Base-by-base conservation (phyloP, 257 asterid genomes). In the Fraxinus americana region DNA sequence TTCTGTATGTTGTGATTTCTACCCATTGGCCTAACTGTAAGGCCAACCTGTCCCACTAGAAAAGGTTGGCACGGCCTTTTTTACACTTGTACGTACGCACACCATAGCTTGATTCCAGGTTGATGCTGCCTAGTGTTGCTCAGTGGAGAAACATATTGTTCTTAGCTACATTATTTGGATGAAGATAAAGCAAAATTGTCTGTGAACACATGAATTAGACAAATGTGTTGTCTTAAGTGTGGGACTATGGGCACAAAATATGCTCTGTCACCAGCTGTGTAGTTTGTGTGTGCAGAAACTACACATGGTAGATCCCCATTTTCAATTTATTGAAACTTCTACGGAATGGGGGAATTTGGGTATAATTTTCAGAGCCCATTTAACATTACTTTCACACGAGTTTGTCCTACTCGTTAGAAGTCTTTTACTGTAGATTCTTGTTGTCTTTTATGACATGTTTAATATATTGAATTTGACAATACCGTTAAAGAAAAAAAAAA, bases 221-320 rank as follows among this genome's bases (percentile, higher is more conserved):
- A 43, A 36, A 16, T 17, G 12, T 68, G 74, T 74, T 63, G 23
- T 81, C 72, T 45, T 19, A 19, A 32, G 29, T 25, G 68, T 63
- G 34, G 68, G 68, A 23, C 68, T 10, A 11, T 41, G 48, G 50
- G 16, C 50, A 41, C 16, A 11, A 41, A 41, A 41, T 10, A 16
- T 41, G 50, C 50, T 41, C 13, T 43, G 74, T 73, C 71, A 74
- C 70, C 67, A 63, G 76, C 71, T 63, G 54, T 75, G 70, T 35
- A 17, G n/a, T 29, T 59, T 23, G 50, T 41, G 1, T 11, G 43
- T 0, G 30, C 32, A 70, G 43, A 70, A 23, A 29, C 25, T 11
- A 75, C 86, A 79, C 81, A 66, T 72, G 83, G 81, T 76, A 81
- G 81, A 71, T 78, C 80, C 71, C n/a, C 54, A n/a, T 30, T 32